Conservation (phyloP, 2,329 filamentous ascomycete genomes). For the Calonectria pteridis region DNA sequence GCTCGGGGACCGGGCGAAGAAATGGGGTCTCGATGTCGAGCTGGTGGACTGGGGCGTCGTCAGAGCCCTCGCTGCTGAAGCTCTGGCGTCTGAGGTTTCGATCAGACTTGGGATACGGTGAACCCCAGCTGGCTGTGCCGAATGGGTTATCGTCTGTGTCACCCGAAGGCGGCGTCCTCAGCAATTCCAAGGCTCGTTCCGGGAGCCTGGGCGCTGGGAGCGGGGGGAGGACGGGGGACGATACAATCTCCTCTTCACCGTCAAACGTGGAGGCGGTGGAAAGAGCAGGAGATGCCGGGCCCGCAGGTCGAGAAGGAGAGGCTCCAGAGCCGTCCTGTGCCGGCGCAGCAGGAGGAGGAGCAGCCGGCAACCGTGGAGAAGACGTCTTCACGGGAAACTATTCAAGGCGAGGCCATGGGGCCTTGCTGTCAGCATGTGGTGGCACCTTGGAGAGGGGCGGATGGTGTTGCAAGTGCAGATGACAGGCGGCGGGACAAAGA, state of each 20-base stretch:
- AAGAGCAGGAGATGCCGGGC: constrained; percentile 69
- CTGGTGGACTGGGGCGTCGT: constrained; percentile 71
- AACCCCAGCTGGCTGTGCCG: constrained; percentile 89
- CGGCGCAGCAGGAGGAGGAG: constrained; percentile 69
- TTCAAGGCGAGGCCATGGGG: constrained; percentile 19
- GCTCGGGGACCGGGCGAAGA: constrained; percentile 66
- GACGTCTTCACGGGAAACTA: constrained; percentile 67
- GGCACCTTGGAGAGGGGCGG: constrained; percentile 32
- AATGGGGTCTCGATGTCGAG: constrained; percentile 74
- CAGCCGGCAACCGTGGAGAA: constrained; percentile 61
- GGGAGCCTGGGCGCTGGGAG: constrained; percentile 70
- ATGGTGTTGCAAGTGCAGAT: constrained; percentile 31
- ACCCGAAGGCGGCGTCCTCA: constrained; percentile 64
- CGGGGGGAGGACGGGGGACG: constrained; percentile 69
- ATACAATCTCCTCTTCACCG: constrained; percentile 65
- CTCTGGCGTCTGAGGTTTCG: constrained; percentile 63
- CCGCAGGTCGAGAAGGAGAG: constrained; percentile 50
- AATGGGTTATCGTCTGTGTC: constrained; percentile 57
- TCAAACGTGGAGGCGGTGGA: constrained; percentile 73
- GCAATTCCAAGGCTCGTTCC: constrained; percentile 65
- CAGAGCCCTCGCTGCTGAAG: constrained; percentile 69
- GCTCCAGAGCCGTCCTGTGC: constrained; percentile 69
- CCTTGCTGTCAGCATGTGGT: constrained; percentile 42
- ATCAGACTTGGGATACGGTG: constrained; percentile 82
- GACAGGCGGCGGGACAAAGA: constrained; percentile 21